phyloP scores from a whole-genome alignment of 805 yeast species.

The Myxozyma sirexii region DNA sequence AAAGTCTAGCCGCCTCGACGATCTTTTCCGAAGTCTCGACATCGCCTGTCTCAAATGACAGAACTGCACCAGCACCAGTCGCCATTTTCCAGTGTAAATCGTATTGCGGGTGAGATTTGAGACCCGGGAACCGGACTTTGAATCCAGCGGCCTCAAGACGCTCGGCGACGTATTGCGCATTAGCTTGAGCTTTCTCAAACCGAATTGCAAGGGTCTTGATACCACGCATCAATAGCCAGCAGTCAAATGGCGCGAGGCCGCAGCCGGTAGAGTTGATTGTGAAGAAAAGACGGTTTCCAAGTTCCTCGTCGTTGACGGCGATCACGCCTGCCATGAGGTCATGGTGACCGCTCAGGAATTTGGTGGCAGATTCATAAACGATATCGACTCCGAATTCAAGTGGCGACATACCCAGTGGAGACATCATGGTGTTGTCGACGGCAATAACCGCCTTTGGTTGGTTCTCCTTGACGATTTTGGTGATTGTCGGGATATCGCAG shows the following conservation, averaged over 20 bases:
- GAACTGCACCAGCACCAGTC: conserved; percentile 85
- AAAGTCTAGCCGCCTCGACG: conserved; percentile 73
- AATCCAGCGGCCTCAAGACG: conserved; percentile 70
- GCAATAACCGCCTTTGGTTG: conserved; percentile 74
- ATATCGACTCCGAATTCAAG: conserved; percentile 85
- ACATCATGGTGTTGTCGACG: conserved; percentile 96
- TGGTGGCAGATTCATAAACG: conserved; percentile 92
- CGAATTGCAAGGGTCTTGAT: conserved; percentile 84
- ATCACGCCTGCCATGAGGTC: conserved; percentile 95
- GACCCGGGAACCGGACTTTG: conserved; percentile 84
- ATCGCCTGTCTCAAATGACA: conserved; percentile 85
- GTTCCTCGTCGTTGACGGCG: conserved; percentile 63
- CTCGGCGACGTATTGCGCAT: conserved; percentile 73
- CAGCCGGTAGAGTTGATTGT: conserved; percentile 89
- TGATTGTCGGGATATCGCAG: conserved; percentile 71
- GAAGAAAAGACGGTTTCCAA: conserved; percentile 71
- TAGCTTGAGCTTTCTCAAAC: conserved; percentile 83
- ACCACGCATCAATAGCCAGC: conserved; percentile 87
- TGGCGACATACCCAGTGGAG: conserved; percentile 84
- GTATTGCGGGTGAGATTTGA: conserved; percentile 77
- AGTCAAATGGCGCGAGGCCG: conserved; percentile 90
- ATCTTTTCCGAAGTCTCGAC: conserved; percentile 66
- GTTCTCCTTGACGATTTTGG: conserved; percentile 64
- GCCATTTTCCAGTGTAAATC: conserved; percentile 76
- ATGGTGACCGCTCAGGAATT: conserved; percentile 75